Base-by-base conservation (phyloP, 2,329 filamentous ascomycete genomes). In the Talaromyces sp. region DNA sequence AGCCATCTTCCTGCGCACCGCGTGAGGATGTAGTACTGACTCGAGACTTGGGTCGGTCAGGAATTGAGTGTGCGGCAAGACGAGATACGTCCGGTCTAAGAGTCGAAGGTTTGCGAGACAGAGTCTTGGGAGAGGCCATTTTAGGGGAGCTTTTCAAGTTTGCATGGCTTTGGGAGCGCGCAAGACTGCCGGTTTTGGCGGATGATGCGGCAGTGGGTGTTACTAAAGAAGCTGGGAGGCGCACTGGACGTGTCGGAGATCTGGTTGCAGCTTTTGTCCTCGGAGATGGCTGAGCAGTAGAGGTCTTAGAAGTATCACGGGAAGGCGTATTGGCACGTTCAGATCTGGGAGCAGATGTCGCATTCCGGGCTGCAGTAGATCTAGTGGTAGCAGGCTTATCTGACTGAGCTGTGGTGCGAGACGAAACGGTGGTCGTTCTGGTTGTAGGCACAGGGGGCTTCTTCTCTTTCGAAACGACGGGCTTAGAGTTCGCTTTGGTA, bases 1-100 rank as follows among this genome's bases (percentile, higher is more conserved):
- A 81, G 0, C 76, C 70, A 32, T 80, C 78, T 60, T 79, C 77
- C 4, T 48, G 56, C 11, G 76, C 70, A 48, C 77, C 69, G 8
- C 74, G 72, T 58, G 71, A 77, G 24, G 72, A 60, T 17, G 65
- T 66, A 54, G 71, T 74, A 65, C 77, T 79, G 24, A 68, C 63
- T 24, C 78, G 75, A 24, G 78, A 78, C 53, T 71, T 72, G 8
- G 78, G 72, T 48, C 77, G 70, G 24, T 75, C 71, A 53, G 65
- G 70, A 10, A 65, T 65, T 21, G 69, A 60, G 10, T 72, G 68
- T 26, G 65, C 52, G 62, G n/a, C 70, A 70, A 61, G 70, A 69
- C 27, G 73, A 51, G 67, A 65, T 32, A 58, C 53, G 46, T 68
- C 63, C 59, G 63, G 65, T 63, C 69, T 74, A 54, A 74, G 64